phyloP scores from a whole-genome alignment of 1,284 basidiomycete genomes.

The Schizopora paradoxa region DNA sequence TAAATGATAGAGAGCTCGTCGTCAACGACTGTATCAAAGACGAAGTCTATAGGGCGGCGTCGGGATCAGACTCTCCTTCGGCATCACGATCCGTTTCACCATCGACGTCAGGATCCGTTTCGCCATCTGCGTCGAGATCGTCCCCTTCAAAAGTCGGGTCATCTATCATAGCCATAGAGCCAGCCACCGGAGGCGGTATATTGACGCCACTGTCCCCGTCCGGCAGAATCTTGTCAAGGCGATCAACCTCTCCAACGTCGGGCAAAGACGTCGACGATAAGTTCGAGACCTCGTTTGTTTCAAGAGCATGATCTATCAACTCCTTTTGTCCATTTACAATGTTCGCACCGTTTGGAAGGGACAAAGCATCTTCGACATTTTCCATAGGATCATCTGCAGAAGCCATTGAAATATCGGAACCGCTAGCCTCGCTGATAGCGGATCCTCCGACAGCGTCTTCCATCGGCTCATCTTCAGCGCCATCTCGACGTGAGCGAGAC shows the following conservation, averaged over 20 bases:
- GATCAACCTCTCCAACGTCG: constrained; percentile 13
- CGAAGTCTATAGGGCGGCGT: too few species aligned
- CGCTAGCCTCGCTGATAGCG: too few species aligned
- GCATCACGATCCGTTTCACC: constrained; percentile 16
- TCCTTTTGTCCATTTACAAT: background rate
- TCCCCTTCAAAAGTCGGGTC: constrained; percentile 41
- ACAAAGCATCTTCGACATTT: constrained; percentile 18
- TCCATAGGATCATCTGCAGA: constrained; percentile 3
- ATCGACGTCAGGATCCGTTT: constrained; percentile 27
- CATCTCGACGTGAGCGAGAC: background rate
- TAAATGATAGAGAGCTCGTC: too few species aligned
- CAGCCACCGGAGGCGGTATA: constrained; percentile 15
- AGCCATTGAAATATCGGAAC: too few species aligned
- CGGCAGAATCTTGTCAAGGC: constrained; percentile 3
- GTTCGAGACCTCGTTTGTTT: constrained; percentile 12
- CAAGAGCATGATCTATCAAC: background rate
- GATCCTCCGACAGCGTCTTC: background rate
- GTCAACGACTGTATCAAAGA: too few species aligned
- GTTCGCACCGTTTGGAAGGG: background rate
- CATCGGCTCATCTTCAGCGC: background rate
- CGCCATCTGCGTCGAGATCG: constrained; percentile 35
- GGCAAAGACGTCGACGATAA: constrained; percentile 5
- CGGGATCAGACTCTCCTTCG: constrained; percentile 16
- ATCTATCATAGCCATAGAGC: constrained; percentile 19
- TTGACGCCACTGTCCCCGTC: constrained; percentile 4